A percentile compares a stretch with the other conserved stretches of the same genome.
phyloP scores from a whole-genome alignment of 805 yeast genomes.

The Wickerhamomyces kurtzmanii region DNA sequence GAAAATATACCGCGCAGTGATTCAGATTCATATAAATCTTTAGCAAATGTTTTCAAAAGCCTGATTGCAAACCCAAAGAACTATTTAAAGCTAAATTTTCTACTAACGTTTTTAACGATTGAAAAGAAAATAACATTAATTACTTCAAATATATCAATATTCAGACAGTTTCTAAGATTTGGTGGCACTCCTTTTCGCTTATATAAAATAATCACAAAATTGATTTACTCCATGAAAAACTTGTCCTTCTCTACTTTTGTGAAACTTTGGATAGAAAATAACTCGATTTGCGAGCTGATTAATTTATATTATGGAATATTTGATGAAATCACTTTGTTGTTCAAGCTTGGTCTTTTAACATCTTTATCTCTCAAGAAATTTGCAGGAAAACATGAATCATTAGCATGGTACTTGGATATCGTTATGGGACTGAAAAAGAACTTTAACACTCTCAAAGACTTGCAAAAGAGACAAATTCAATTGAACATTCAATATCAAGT shows the following conservation, averaged over 20 bases:
- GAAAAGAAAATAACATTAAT: slow-evolving; percentile 30
- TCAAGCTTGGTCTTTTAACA: slow-evolving; percentile 38
- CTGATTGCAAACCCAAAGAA: slow-evolving; percentile 16
- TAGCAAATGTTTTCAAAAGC: too few relatives aligned
- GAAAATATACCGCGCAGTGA: too few relatives aligned
- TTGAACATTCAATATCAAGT: slow-evolving; percentile 52
- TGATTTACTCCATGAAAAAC: slow-evolving; percentile 14
- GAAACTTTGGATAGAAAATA: slow-evolving; percentile 28
- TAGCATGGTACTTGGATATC: slow-evolving; percentile 64
- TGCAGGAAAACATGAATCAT: slow-evolving; percentile 47
- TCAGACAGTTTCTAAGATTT: slow-evolving; percentile 60
- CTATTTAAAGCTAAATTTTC: slow-evolving; percentile 13
- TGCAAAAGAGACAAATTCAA: slow-evolving; percentile 39
- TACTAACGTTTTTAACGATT: slow-evolving; percentile 14
- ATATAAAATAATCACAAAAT: slow-evolving; percentile 23
- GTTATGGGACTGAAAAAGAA: slow-evolving; percentile 45
- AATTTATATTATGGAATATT: slow-evolving; percentile 54
- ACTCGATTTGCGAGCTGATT: slow-evolving; percentile 38
- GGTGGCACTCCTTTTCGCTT: slow-evolving; percentile 61
- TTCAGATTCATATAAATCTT: too few relatives aligned
- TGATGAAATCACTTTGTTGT: slow-evolving; percentile 53
- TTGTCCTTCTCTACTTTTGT: slow-evolving; percentile 12
- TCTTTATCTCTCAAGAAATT: slow-evolving; percentile 25
- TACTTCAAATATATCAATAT: slow-evolving; percentile 37
- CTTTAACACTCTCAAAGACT: slow-evolving; percentile 28